phyloP scores from a whole-genome alignment of 345 rosid species.

The Boechera retrofracta region DNA sequence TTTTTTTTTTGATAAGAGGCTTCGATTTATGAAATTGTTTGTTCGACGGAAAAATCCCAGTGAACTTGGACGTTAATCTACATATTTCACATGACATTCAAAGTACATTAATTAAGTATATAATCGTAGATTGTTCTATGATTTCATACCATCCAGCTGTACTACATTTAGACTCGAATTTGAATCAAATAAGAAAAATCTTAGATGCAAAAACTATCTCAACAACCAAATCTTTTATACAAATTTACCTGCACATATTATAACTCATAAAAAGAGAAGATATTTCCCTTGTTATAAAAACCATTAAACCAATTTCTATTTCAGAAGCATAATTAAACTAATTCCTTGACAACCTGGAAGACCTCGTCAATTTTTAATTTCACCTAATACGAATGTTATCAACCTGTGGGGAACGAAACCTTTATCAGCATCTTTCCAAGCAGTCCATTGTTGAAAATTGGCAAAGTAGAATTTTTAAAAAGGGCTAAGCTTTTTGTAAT shows the following conservation, averaged over 20 bases:
- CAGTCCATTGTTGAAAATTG: constrained; percentile 38
- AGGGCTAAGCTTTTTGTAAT: constrained; percentile 29
- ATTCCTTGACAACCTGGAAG: constrained; percentile 22
- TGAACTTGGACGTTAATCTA: not conserved
- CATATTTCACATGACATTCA: not conserved
- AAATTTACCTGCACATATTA: constrained; percentile 13
- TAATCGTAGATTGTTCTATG: not conserved
- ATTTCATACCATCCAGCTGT: not conserved
- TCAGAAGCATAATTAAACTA: constrained; percentile 3
- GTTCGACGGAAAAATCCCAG: not conserved
- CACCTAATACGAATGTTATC: constrained; percentile 33
- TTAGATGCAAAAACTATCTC: constrained; percentile 32
- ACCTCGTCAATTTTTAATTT: constrained; percentile 22
- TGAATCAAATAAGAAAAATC: constrained; percentile 12
- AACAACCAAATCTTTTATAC: constrained; percentile 35
- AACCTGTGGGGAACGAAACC: constrained; percentile 5
- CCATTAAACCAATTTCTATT: not conserved
- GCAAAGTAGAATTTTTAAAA: constrained; percentile 18
- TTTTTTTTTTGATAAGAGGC: too few relatives aligned
- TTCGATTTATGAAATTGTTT: not conserved
- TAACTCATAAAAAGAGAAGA: not conserved
- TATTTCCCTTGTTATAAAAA: not conserved
- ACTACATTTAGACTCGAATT: not conserved
- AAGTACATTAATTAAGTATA: not conserved
- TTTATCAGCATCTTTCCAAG: constrained; percentile 23